Evolutionary conservation across 2,329 filamentous ascomycete genomes (phyloP).

Genomic region (Beauveria brongniartii): DNA sequence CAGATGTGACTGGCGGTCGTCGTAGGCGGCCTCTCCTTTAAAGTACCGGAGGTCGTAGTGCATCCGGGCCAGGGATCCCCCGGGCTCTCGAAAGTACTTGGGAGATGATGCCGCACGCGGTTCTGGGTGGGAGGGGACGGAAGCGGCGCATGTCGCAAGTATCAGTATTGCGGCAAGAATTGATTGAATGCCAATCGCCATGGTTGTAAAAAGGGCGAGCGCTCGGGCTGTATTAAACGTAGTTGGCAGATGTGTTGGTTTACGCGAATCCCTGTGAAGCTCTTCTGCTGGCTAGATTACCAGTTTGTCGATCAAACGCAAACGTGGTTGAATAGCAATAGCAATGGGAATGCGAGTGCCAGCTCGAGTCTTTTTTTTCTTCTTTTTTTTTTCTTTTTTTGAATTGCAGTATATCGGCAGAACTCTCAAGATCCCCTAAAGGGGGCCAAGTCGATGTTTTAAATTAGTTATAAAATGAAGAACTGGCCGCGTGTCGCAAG

Average conservation of each 20-base stretch:
- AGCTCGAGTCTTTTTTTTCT: no score
- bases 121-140: neutral
- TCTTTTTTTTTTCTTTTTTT: no score
- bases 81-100: slow-evolving; percentile 63
- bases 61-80: slow-evolving; percentile 48
- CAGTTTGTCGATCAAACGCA: no score
- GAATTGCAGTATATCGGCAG: no score
- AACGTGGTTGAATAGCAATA: no score
- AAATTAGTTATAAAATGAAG: neutral
- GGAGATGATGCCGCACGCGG: neutral
- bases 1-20: slow-evolving; percentile 57
- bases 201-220: neutral
- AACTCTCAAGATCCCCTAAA: neutral
- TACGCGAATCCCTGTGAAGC: no score
- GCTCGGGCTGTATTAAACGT: no score
- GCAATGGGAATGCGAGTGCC: no score
- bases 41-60: slow-evolving; percentile 74
- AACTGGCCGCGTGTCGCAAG: neutral
- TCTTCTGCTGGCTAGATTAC: no score
- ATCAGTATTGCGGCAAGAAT: neutral
- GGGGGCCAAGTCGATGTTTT: neutral
- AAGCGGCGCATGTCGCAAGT: neutral
- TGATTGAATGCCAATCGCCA: neutral
- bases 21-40: slow-evolving; percentile 52
- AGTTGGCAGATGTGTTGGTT: no score